Percentiles rank a stretch among this genome's conserved stretches.
Evolutionary conservation across 2,329 filamentous ascomycete species (phyloP).

Genomic region (Pseudogymnoascus sp.): DNA sequence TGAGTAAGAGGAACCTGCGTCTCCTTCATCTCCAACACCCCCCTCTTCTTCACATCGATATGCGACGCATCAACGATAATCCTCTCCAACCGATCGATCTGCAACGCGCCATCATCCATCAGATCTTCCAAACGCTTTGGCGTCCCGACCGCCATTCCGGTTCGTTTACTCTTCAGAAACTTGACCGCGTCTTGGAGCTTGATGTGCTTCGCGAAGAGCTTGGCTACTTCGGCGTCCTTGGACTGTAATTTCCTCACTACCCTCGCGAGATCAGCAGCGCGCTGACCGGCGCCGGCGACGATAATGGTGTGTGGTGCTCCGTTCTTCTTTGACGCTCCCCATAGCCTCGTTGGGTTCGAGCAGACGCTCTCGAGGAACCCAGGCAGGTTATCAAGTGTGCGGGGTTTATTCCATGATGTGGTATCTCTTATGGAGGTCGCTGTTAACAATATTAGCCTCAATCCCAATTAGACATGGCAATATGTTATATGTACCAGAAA

Average conservation of each 20-base stretch:
- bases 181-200: constrained; percentile 81
- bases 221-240: constrained; percentile 70
- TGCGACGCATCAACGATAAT: constrained; percentile 87
- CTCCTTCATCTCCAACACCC: constrained; percentile 92
- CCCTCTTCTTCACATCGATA: constrained; percentile 89
- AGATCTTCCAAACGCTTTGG: constrained; percentile 75
- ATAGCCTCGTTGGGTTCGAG: constrained; percentile 48
- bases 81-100: constrained; percentile 60
- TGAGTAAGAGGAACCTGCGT: constrained; percentile 71
- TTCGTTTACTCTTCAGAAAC: constrained; percentile 59
- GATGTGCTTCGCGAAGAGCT: constrained; percentile 97
- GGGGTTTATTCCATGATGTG: constrained; percentile 58
- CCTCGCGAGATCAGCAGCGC: constrained; percentile 76
- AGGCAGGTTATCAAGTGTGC: constrained; percentile 65
- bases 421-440: constrained; percentile 72
- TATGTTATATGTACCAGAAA: constrained; percentile 52
- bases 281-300: constrained; percentile 72
- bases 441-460: constrained; percentile 27
- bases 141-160: constrained; percentile 85
- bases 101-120: constrained; percentile 70
- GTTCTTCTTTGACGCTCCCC: constrained; percentile 55
- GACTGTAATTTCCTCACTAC: constrained; percentile 69
- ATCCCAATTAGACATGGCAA: constrained; percentile 8
- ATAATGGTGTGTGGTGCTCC: constrained; percentile 80
- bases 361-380: constrained; percentile 64